These are phyloP conservation scores for Leavenworthia alabamica DNA, from an alignment of 345 rosid genomes.

Conservation along the genomic window DNA sequence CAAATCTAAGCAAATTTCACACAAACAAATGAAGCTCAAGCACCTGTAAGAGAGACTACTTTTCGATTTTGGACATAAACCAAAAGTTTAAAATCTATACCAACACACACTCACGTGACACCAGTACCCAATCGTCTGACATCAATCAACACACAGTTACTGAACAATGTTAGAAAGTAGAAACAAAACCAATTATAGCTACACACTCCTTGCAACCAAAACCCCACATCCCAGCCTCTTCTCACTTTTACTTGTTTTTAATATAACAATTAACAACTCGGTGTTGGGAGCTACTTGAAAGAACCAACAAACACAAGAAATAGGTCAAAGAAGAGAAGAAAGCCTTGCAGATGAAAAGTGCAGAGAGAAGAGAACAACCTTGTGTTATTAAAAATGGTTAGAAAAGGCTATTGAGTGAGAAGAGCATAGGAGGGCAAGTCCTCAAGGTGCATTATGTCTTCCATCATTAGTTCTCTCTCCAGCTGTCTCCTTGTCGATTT, in stretches of 20 bases:
- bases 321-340: neutral
- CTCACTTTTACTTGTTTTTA: conserved; percentile 1
- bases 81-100: neutral
- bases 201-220: conserved; percentile 14
- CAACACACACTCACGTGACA: conserved; percentile 3
- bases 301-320: conserved; percentile 13
- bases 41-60: neutral
- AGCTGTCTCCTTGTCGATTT: conserved; percentile 80
- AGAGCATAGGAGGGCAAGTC: conserved; percentile 78
- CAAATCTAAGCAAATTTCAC: neutral
- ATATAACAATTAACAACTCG: conserved; percentile 11
- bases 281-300: neutral
- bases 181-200: conserved; percentile 10
- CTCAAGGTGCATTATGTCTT: conserved; percentile 61
- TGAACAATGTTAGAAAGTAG: conserved; percentile 7
- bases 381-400: conserved; percentile 16
- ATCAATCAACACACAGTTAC: conserved; percentile 22
- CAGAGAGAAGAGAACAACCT: conserved; percentile 16
- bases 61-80: neutral
- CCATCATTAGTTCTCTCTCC: conserved; percentile 86
- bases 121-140: conserved; percentile 14
- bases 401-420: conserved; percentile 35
- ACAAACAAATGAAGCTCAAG: neutral
- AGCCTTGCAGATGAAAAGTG: neutral
- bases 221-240: neutral